Conservation (phyloP, 805 yeast genomes). For the Lachancea mirantina region DNA sequence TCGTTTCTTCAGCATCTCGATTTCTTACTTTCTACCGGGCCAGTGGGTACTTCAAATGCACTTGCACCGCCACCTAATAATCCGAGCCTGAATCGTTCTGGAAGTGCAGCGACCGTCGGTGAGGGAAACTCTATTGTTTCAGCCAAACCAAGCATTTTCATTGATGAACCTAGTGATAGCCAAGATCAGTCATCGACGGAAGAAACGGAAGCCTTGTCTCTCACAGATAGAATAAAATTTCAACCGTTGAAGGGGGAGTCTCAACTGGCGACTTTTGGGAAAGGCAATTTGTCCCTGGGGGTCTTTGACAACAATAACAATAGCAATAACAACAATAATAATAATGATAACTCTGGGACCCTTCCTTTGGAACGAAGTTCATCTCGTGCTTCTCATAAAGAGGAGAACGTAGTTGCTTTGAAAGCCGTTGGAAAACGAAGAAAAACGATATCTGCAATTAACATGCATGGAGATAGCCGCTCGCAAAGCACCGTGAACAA, state of each 20-base stretch:
- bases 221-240: conserved; percentile 23
- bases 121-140: conserved; percentile 1
- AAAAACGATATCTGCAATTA: conserved; percentile 1
- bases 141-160: conserved; percentile 3
- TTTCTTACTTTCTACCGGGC: conserved; percentile 23
- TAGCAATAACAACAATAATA: too few species aligned
- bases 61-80: conserved; percentile 3
- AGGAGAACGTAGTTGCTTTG: too few species aligned
- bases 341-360: too few species aligned
- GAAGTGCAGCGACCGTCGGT: conserved; percentile 1
- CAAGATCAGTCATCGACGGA: conserved; percentile 4
- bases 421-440: conserved; percentile 3
- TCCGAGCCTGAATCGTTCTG: not conserved
- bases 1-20: conserved; percentile 35
- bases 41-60: conserved; percentile 1
- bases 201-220: conserved; percentile 17
- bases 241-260: conserved; percentile 35
- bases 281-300: conserved; percentile 45
- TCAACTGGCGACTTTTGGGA: conserved; percentile 46
- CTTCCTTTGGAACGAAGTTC: too few species aligned
- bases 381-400: too few species aligned
- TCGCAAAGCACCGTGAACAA: too few species aligned
- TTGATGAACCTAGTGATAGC: conserved; percentile 4
- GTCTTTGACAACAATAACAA: too few species aligned
- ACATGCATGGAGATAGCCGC: not conserved